Base-by-base conservation (phyloP, 2,329 filamentous ascomycete genomes). In the Raffaelea albimanens region DNA sequence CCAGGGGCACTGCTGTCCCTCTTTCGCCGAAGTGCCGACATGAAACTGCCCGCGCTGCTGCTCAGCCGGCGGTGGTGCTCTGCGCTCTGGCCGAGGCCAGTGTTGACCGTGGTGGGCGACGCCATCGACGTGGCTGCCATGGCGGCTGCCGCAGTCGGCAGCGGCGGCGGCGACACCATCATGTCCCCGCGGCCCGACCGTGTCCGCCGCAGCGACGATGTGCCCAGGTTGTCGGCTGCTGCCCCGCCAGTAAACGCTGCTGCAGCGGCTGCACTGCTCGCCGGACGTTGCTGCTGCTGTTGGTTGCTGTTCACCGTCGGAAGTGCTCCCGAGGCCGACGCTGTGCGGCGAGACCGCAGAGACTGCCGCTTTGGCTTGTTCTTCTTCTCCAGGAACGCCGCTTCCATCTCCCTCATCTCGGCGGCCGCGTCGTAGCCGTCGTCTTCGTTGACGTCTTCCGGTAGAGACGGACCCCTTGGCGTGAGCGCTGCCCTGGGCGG, bases 21-120 rank as follows among this genome's bases (percentile, higher is more conserved):
- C 63, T 76, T 83, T 47, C 84, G 80, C 34, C 80, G 76, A n/a
- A 88, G 63, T 4, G 77, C 77, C 2, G 71, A 71, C 63, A 80
- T 72, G 50, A 82, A 64, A 52, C 75, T 78, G 48, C 65, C 25
- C 25, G 25, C 72, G 43, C 70, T 66, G 29, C 68, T 48, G 46
- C 39, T 48, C 5, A 16, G 36, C 13, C 29, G 31, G 21, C 16
- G 38, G 20, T 38, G 43, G 16, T 18, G 41, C 23, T 47, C 31
- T 44, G 55, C 42, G 44, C 45, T 39, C 38, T 19, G 41, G 16
- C 18, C 23, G 2, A 38, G 13, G 44, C 40, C 31, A 23, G 54
- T 34, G 19, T 47, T 50, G 18, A 16, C 41, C 3, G 7, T 14
- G 18, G 47, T 40, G 20, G 40, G 56, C n/a, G 50, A 51, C 44